Percentiles rank a stretch among this genome's conserved stretches.
Evolutionary conservation across 345 rosid species (phyloP).

Genomic region (Laguncularia racemosa): DNA sequence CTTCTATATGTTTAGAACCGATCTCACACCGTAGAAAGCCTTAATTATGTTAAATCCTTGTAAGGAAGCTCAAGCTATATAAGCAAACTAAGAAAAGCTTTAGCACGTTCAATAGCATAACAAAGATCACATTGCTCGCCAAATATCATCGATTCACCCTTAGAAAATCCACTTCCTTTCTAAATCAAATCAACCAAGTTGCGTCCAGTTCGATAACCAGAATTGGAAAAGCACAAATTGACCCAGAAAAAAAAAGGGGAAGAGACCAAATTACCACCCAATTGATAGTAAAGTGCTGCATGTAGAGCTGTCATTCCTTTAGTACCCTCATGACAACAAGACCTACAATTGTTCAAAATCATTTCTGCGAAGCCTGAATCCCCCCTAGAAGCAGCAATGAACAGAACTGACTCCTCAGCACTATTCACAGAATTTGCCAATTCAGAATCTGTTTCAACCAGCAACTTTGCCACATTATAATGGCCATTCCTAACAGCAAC

Average conservation of each 20-base stretch:
- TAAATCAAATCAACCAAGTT: no score
- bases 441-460: constrained; percentile 8
- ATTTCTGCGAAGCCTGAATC: not conserved
- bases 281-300: constrained; percentile 17
- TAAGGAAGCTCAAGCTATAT: no score
- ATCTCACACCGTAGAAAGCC: no score
- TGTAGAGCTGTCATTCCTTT: constrained; percentile 19
- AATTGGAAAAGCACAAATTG: not conserved
- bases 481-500: constrained; percentile 13
- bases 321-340: constrained; percentile 5
- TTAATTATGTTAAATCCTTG: no score
- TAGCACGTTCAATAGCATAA: no score
- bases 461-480: not conserved
- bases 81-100: no score
- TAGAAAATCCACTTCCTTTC: no score
- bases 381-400: constrained; percentile 9
- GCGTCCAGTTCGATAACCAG: not conserved
- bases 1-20: no score
- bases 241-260: not conserved
- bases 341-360: not conserved
- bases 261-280: constrained; percentile 6
- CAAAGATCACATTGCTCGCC: no score
- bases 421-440: constrained; percentile 6
- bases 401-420: constrained; percentile 13
- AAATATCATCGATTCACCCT: no score